A percentile compares a stretch with the other conserved stretches of the same genome.
These are phyloP conservation scores for Cordyceps fumosorosea DNA, from an alignment of 2,329 filamentous ascomycete genomes.

Conservation along the genomic window DNA sequence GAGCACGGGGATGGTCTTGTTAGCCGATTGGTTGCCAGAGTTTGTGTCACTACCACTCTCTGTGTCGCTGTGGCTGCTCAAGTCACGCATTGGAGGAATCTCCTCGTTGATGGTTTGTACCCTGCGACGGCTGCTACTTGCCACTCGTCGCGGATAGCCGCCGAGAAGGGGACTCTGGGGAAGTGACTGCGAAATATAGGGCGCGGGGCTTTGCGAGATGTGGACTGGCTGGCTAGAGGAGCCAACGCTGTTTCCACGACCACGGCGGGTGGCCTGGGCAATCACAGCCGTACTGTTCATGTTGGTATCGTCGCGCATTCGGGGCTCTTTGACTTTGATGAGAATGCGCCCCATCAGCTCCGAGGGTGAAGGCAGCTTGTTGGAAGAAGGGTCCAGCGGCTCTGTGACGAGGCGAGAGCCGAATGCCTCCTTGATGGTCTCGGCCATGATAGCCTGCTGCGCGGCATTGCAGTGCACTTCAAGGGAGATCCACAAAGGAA, in stretches of 20 bases:
- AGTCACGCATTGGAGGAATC: slow-evolving; percentile 46
- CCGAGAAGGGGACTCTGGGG: slow-evolving; percentile 49
- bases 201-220: slow-evolving; percentile 46
- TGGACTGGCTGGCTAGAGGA: slow-evolving; percentile 52
- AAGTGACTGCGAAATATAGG: slow-evolving; percentile 44
- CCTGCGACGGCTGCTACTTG: slow-evolving; percentile 38
- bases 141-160: slow-evolving; percentile 42
- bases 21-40: slow-evolving; percentile 52
- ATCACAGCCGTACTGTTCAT: slow-evolving; percentile 31
- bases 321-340: slow-evolving; percentile 88
- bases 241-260: slow-evolving; percentile 65
- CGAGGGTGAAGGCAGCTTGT: slow-evolving; percentile 74
- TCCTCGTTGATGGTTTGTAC: slow-evolving; percentile 54
- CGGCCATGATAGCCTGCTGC: slow-evolving; percentile 83
- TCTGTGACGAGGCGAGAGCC: slow-evolving; percentile 71
- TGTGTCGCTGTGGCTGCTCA: slow-evolving; percentile 70
- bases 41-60: slow-evolving; percentile 60
- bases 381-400: slow-evolving; percentile 61
- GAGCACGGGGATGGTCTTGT: slow-evolving; percentile 79
- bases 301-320: slow-evolving; percentile 37
- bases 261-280: slow-evolving; percentile 41
- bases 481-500: slow-evolving; percentile 88
- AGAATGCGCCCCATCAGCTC: slow-evolving; percentile 78
- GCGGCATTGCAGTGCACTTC: slow-evolving; percentile 85
- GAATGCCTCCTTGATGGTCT: slow-evolving; percentile 80